Base-by-base conservation (phyloP, 257 asterid genomes). In the Rauvolfia tetraphylla region DNA sequence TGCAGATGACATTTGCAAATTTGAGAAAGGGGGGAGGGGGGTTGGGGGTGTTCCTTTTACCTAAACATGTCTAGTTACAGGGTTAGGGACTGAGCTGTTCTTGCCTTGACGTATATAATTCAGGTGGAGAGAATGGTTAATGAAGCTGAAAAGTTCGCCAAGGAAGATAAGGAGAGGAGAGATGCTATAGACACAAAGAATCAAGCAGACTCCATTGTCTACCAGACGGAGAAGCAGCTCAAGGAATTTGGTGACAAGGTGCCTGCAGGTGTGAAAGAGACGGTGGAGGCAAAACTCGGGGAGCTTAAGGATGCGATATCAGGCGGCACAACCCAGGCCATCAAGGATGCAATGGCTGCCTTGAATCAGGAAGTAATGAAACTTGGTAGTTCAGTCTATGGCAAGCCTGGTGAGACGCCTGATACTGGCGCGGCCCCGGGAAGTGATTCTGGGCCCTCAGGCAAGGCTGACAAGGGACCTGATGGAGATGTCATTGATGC, bases 281-380 rank as follows among this genome's bases (percentile, higher is more conserved):
- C 91, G 75, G 98, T 95, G 0, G 99, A 95, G 88, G 92, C 92
- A 0, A 95, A 95, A 84, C 98, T 95, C 7, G 91, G 90, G 38
- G 98, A 95, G 82, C 99, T 95, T 2, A 93, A 86, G 85, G 91
- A 89, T 27, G 97, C 98, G 25, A 88, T 93, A 31, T 79, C 96
- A 10, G 95, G 97, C 23, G 99, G 89, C 44, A 79, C 91, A 22
- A 91, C 97, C 54, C 99, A 93, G 79, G 82, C 89, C 41, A 91
- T 95, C 1, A 95, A 95, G 86, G 99, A 95, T 70, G 97, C 97
- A 2, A 89, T 95, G 92, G 80, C 93, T 79, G 96, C 97, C 31
- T 84, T 95, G 36, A 95, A 95, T 83, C 96, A 95, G 80, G 99
- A 95, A 89, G 99, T 95, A 6, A 95, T 95, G 99, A 97, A 95